These are phyloP conservation scores for Leptomonas seymouri DNA, from an alignment of 208 protist species.

Conservation along the genomic window DNA sequence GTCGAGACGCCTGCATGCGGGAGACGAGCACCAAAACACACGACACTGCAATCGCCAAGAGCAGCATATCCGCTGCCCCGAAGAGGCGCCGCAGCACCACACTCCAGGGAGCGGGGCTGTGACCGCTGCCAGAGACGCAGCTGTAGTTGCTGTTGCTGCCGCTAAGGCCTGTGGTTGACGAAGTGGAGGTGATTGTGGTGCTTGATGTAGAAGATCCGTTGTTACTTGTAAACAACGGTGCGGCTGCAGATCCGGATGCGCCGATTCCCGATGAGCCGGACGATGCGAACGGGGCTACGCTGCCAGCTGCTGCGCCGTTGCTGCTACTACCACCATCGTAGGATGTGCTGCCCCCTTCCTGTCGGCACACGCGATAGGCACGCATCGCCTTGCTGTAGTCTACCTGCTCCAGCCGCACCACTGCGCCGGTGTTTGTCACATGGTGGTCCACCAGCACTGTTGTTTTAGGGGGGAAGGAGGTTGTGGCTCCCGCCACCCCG, in stretches of 20 bases:
- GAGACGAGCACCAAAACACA: conserved; percentile 31
- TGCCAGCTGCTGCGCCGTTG: background rate
- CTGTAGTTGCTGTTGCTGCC: conserved; percentile 3
- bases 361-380: conserved; percentile 63
- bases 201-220: background rate
- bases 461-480: conserved; percentile 26
- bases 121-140: background rate
- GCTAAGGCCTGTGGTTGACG: background rate
- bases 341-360: conserved; percentile 17
- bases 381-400: conserved; percentile 83
- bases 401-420: conserved; percentile 63
- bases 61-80: conserved; percentile 50
- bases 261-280: background rate
- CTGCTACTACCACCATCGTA: background rate
- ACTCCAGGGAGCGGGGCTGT: conserved; percentile 12
- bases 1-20: conserved; percentile 2
- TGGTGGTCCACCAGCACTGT: conserved; percentile 47
- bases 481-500: background rate
- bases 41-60: conserved; percentile 34
- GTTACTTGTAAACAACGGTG: background rate
- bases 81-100: conserved; percentile 47
- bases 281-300: background rate
- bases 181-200: no score
- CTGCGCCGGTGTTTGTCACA: conserved; percentile 56
- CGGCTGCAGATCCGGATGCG: background rate